phyloP scores from a whole-genome alignment of 768 basidiomycete genomes.

The Macrolepiota fuliginosa region DNA sequence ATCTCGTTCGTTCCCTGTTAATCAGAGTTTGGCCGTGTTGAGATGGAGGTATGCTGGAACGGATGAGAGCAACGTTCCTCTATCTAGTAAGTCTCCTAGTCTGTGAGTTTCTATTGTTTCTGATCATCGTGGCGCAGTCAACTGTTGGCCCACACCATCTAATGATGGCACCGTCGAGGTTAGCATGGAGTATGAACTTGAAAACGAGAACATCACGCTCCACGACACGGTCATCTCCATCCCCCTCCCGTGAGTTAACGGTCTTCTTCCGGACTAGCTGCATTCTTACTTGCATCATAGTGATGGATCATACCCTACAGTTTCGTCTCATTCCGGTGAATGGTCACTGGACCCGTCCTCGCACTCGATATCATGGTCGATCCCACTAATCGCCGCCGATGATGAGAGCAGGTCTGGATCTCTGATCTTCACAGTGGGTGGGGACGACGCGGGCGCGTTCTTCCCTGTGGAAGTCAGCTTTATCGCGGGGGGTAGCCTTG shows the following conservation, averaged over 20 bases:
- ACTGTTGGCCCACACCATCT: constrained; percentile 93
- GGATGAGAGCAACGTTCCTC: constrained; percentile 88
- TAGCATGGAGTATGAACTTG: constrained; percentile 96
- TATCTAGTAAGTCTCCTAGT: constrained; percentile 67
- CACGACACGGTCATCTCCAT: constrained; percentile 89
- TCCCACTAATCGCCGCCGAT: constrained; percentile 59
- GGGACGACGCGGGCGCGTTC: constrained; percentile 79
- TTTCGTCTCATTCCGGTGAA: constrained; percentile 70
- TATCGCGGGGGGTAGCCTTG: constrained; percentile 75
- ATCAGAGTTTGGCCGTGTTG: constrained; percentile 81
- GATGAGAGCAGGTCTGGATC: constrained; percentile 72
- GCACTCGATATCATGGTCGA: constrained; percentile 85
- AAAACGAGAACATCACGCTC: constrained; percentile 75
- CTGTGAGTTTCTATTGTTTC: not conserved
- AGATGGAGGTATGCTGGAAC: constrained; percentile 91
- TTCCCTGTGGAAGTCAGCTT: constrained; percentile 92
- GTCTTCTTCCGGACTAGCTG: not conserved
- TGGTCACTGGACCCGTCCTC: constrained; percentile 82
- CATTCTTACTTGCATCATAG: constrained; percentile 29
- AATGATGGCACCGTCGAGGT: constrained; percentile 93
- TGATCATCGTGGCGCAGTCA: constrained; percentile 55
- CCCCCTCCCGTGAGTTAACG: constrained; percentile 77
- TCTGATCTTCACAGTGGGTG: constrained; percentile 87
- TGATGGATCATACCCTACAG: constrained; percentile 81
- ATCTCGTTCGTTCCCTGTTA: constrained; percentile 80